Percentiles rank a stretch among this genome's conserved stretches.
Evolutionary conservation across 2,329 filamentous ascomycete species (phyloP).

Genomic region (Clarireedia monteithiana): DNA sequence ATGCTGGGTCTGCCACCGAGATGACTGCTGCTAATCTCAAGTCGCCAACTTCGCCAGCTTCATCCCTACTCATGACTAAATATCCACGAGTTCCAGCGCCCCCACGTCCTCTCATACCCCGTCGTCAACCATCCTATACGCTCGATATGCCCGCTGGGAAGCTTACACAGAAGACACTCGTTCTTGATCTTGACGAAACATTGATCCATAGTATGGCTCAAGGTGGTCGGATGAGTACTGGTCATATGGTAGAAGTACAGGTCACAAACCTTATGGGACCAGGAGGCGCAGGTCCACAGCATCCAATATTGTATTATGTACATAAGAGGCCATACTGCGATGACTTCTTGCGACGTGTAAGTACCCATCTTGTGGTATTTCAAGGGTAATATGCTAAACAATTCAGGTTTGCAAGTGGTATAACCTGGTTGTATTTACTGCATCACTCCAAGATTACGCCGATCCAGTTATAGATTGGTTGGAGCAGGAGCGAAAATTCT

Average conservation of each 20-base stretch:
- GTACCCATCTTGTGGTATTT: constrained; percentile 15
- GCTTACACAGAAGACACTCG: constrained; percentile 79
- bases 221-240: constrained; percentile 88
- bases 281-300: constrained; percentile 71
- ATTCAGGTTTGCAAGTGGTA: constrained; percentile 88
- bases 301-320: constrained; percentile 97
- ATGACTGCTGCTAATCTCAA: constrained; percentile 76
- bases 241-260: constrained; percentile 98
- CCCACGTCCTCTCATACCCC: constrained; percentile 81
- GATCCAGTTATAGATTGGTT: constrained; percentile 99
- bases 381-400: constrained; percentile 19
- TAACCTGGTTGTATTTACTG: constrained; percentile 93
- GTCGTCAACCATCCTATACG: constrained; percentile 81
- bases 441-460: constrained; percentile 95
- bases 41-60: constrained; percentile 77
- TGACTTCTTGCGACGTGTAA: constrained; percentile 81
- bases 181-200: constrained; percentile 93
- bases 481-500: constrained; percentile 93
- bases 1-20: constrained; percentile 26
- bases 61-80: constrained; percentile 60
- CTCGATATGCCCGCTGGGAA: constrained; percentile 42
- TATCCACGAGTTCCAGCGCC: constrained; percentile 88
- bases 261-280: constrained; percentile 64
- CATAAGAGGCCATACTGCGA: constrained; percentile 97
- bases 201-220: constrained; percentile 98